phyloP scores from a whole-genome alignment of 139 green algal genomes.

The Penium margaritaceum region DNA sequence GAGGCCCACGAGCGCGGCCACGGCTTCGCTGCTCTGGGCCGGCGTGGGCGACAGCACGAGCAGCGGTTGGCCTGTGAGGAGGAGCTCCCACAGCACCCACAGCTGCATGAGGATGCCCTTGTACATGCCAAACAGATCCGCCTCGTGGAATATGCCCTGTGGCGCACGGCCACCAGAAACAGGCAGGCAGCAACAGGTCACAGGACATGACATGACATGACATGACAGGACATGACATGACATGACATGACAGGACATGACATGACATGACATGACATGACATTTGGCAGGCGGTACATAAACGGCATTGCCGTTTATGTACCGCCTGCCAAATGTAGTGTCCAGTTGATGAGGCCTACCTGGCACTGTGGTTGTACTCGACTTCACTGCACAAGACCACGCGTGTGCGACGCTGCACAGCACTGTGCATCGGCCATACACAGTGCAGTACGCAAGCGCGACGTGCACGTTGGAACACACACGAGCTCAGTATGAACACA shows the following conservation, averaged over 20 bases:
- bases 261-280: background rate
- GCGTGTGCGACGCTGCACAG: background rate
- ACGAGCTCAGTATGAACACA: no score
- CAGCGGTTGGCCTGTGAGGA: slow-evolving; percentile 68
- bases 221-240: no score
- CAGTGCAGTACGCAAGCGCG: no score
- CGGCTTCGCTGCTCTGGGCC: slow-evolving; percentile 54
- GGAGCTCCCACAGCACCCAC: slow-evolving; percentile 81
- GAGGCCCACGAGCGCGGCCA: slow-evolving; percentile 67
- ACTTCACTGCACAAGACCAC: background rate
- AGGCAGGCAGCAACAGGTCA: background rate
- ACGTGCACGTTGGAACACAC: no score
- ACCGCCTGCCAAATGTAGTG: background rate
- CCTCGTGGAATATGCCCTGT: slow-evolving; percentile 48
- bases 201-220: no score
- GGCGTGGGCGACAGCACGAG: slow-evolving; percentile 68
- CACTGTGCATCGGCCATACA: no score
- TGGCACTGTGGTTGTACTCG: background rate
- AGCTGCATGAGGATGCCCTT: slow-evolving; percentile 42
- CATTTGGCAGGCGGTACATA: no score
- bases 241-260: no score
- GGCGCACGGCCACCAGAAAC: background rate
- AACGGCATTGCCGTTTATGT: background rate
- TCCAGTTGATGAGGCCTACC: background rate
- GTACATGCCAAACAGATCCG: slow-evolving; percentile 56